These are phyloP conservation scores for Colletotrichum lentis DNA, from an alignment of 2,329 filamentous ascomycete genomes.

Conservation along the genomic window DNA sequence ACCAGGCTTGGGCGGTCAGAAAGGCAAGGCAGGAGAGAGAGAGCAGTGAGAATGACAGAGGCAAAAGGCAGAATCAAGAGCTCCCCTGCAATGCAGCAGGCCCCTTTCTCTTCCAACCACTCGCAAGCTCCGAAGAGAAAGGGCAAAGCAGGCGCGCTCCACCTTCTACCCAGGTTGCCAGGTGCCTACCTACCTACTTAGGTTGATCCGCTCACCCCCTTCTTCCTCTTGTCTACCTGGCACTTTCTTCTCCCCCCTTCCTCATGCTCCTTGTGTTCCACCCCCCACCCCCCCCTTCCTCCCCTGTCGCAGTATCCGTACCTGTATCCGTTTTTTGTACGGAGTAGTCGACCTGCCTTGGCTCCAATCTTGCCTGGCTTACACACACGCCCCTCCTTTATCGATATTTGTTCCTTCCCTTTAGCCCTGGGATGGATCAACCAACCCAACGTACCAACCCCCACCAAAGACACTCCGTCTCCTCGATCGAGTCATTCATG, in stretches of 20 bases:
- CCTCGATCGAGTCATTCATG: conserved; percentile 36
- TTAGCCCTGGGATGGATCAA: conserved; percentile 27
- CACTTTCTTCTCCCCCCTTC: conserved; percentile 1
- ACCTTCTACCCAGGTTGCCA: conserved; percentile 2
- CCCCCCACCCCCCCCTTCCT: conserved; percentile 6
- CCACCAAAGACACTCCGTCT: conserved; percentile 26
- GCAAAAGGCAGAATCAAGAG: conserved; percentile 18
- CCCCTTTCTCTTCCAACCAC: conserved; percentile 27
- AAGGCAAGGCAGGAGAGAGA: background rate
- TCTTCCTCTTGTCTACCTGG: background rate
- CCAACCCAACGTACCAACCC: conserved; percentile 26
- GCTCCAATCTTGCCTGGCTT: conserved; percentile 23
- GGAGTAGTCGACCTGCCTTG: conserved; percentile 4
- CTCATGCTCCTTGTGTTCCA: background rate
- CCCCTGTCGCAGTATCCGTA: conserved; percentile 12
- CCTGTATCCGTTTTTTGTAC: no score
- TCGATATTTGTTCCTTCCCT: conserved; percentile 8
- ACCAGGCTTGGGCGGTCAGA: conserved; percentile 4
- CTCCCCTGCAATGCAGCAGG: conserved; percentile 15
- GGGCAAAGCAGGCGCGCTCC: conserved; percentile 9
- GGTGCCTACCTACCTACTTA: no score
- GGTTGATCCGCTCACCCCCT: background rate
- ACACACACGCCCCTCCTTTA: conserved; percentile 23
- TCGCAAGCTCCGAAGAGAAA: conserved; percentile 35
- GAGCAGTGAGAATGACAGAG: conserved; percentile 3